A percentile compares a stretch with the other conserved stretches of the same genome.
Evolutionary conservation across 2,329 filamentous ascomycete species (phyloP).

Genomic region (Aspergillus sp.): DNA sequence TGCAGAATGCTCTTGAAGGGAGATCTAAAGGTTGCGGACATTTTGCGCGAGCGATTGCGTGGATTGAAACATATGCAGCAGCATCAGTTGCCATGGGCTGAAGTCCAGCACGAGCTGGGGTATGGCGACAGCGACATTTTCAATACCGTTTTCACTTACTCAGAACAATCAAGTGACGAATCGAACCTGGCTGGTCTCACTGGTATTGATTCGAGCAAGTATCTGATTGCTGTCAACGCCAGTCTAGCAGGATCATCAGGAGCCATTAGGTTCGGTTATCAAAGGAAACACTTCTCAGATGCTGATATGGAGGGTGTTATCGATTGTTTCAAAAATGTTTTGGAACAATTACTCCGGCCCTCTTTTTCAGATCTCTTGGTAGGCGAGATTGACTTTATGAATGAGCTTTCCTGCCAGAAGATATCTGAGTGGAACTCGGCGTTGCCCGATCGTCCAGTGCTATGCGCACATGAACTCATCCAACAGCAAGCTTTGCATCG

Average conservation of each 20-base stretch:
- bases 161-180: background rate
- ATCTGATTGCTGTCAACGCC: slow-evolving; percentile 32
- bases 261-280: slow-evolving; percentile 54
- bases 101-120: slow-evolving; percentile 30
- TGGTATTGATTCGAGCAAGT: slow-evolving; percentile 13
- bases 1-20: slow-evolving; percentile 31
- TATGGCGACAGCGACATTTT: slow-evolving; percentile 29
- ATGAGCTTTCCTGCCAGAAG: slow-evolving; percentile 32
- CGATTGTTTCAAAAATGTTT: slow-evolving; percentile 35
- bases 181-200: slow-evolving; percentile 14
- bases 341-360: slow-evolving; percentile 29
- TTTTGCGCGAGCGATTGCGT: slow-evolving; percentile 24
- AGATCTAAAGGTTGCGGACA: slow-evolving; percentile 23
- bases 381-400: slow-evolving; percentile 34
- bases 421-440: slow-evolving; percentile 37
- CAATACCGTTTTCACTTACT: slow-evolving; percentile 34
- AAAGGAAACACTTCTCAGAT: slow-evolving; percentile 53
- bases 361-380: slow-evolving; percentile 19
- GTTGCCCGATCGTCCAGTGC: slow-evolving; percentile 31
- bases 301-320: slow-evolving; percentile 33
- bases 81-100: slow-evolving; percentile 24
- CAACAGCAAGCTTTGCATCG: slow-evolving; percentile 30
- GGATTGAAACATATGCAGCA: slow-evolving; percentile 22
- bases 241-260: slow-evolving; percentile 37
- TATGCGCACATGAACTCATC: slow-evolving; percentile 41